Percentiles rank a stretch among this genome's conserved stretches.
Evolutionary conservation across 768 basidiomycete species (phyloP).

Genomic region (Phaeotremella fagi): DNA sequence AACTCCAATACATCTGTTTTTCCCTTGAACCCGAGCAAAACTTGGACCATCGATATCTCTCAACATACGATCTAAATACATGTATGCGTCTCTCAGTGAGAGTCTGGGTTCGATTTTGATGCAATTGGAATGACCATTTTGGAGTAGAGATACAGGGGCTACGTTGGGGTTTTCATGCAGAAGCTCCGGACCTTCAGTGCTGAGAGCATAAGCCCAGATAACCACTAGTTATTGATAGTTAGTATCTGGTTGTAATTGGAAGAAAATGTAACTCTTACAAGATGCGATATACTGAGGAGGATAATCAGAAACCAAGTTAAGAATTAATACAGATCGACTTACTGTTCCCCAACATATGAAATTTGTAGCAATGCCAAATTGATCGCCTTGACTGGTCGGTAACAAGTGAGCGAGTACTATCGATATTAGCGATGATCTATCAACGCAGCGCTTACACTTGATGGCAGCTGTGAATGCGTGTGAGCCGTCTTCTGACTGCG

Average conservation of each 20-base stretch:
- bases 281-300: slow-evolving; percentile 8
- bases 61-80: slow-evolving; percentile 2
- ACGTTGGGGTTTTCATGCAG: neutral
- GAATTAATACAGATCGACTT: neutral
- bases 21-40: neutral
- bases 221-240: slow-evolving; percentile 7
- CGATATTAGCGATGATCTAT: neutral
- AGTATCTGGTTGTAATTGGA: neutral
- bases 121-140: neutral
- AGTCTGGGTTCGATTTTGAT: slow-evolving; percentile 1
- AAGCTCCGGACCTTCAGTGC: slow-evolving; percentile 1
- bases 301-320: neutral
- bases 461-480: slow-evolving; percentile 8
- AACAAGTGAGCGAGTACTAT: slow-evolving; percentile 12
- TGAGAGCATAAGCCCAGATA: slow-evolving; percentile 16
- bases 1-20: slow-evolving; percentile 4
- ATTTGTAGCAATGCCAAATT: slow-evolving; percentile 8
- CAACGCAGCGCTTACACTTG: slow-evolving; percentile 6
- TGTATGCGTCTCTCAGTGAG: neutral
- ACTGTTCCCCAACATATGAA: slow-evolving; percentile 13
- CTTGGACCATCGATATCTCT: neutral
- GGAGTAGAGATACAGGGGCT: neutral
- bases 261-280: slow-evolving; percentile 2
- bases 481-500: slow-evolving; percentile 13
- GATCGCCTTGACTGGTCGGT: slow-evolving; percentile 6